These are phyloP conservation scores for Lathyrus oleraceus DNA, from an alignment of 306 rosid species.

Conservation along the genomic window DNA sequence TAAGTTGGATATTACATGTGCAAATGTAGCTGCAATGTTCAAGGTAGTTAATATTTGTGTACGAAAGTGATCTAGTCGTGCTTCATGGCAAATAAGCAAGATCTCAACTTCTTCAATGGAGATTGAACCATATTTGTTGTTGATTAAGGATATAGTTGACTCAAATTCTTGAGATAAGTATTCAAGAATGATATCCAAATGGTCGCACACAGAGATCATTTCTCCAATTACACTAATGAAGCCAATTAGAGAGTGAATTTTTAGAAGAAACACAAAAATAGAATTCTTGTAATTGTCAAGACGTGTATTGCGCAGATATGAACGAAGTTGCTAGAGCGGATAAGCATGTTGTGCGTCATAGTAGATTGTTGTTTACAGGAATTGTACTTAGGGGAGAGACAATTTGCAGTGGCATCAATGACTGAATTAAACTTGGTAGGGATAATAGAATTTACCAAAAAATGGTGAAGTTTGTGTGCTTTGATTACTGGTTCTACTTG, in stretches of 20 bases:
- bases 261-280: not conserved
- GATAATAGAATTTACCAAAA: not conserved
- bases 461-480: not conserved
- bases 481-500: not conserved
- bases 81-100: not conserved
- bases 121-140: not conserved
- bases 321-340: not conserved
- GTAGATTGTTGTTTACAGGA: not conserved
- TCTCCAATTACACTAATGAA: not conserved
- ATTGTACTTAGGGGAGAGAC: not conserved
- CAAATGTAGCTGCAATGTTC: no score
- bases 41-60: not conserved
- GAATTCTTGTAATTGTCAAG: not conserved
- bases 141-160: not conserved
- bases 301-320: not conserved
- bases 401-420: not conserved
- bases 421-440: not conserved
- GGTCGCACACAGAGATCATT: not conserved
- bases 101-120: not conserved
- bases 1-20: no score
- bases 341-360: not conserved
- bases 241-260: not conserved
- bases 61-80: not conserved
- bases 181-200: not conserved
- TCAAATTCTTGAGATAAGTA: not conserved